Conservation (phyloP, 495 filamentous ascomycete genomes). For the Endocarpon pusillum region DNA sequence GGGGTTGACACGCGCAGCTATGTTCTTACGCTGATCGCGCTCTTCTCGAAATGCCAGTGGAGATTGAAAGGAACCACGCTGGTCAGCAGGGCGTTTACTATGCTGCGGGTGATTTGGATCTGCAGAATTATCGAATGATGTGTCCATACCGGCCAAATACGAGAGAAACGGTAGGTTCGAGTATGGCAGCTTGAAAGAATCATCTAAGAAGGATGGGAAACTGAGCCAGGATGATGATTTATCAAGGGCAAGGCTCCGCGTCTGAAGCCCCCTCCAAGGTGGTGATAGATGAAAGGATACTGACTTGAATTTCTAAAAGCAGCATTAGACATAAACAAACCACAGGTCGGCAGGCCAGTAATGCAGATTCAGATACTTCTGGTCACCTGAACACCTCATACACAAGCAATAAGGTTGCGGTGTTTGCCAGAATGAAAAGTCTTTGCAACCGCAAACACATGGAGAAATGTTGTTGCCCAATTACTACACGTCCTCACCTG, state of each 20-base stretch:
- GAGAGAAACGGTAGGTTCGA: neutral
- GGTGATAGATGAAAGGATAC: too few relatives aligned
- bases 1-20: neutral
- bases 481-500: conserved; percentile 1
- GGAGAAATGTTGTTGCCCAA: neutral
- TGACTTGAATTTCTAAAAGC: neutral
- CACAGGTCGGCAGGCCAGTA: neutral
- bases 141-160: neutral
- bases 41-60: neutral
- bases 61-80: neutral
- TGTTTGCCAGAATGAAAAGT: neutral
- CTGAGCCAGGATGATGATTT: too few relatives aligned
- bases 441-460: neutral
- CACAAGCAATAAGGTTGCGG: neutral
- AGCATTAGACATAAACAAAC: neutral
- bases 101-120: neutral
- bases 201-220: too few relatives aligned
- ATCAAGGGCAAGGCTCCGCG: too few relatives aligned
- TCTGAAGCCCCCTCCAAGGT: too few relatives aligned
- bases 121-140: neutral
- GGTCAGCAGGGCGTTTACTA: neutral
- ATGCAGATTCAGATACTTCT: neutral
- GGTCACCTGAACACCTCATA: neutral
- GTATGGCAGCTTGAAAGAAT: too few relatives aligned
- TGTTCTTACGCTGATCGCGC: neutral